A percentile compares a stretch with the other conserved stretches of the same genome.
These are phyloP conservation scores for Populus trichocarpa DNA, from an alignment of 441 rosid species.

Conservation along the genomic window DNA sequence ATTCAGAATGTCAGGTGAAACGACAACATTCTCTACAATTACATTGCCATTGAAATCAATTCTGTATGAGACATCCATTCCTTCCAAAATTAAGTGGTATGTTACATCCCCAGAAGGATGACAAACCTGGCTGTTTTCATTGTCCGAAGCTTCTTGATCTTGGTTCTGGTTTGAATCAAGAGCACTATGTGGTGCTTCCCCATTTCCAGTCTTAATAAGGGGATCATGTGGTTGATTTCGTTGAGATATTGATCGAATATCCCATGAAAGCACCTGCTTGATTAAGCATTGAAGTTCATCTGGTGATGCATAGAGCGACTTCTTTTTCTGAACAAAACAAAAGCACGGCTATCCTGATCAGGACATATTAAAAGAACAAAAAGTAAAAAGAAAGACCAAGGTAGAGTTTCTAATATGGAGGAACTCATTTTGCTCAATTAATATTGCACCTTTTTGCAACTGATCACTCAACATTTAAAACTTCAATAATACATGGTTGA, in stretches of 20 bases:
- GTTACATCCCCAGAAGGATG: constrained; percentile 22
- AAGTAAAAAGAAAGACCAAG: not conserved
- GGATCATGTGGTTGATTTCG: constrained; percentile 49
- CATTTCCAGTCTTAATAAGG: constrained; percentile 9
- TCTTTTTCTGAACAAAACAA: constrained; percentile 47
- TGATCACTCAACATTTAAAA: not conserved
- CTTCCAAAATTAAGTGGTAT: constrained; percentile 76
- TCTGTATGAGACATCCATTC: constrained; percentile 64
- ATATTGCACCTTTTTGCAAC: not conserved
- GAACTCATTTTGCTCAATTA: not conserved
- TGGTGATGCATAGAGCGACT: constrained; percentile 62
- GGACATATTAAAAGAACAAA: not conserved
- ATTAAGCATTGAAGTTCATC: constrained; percentile 61
- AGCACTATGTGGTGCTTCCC: constrained; percentile 1
- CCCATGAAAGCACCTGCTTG: constrained; percentile 81
- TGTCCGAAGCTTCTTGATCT: constrained; percentile 23
- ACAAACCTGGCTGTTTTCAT: constrained; percentile 1
- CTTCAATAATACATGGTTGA: not conserved
- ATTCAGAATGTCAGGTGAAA: constrained; percentile 20
- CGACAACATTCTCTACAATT: constrained; percentile 41
- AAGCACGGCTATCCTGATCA: not conserved
- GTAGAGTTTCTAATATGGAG: not conserved
- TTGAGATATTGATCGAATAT: constrained; percentile 87
- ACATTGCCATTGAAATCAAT: constrained; percentile 54
- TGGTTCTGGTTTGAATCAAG: constrained; percentile 16